Conservation (phyloP, 2,329 filamentous ascomycete species). For the Epichloe hybrida region DNA sequence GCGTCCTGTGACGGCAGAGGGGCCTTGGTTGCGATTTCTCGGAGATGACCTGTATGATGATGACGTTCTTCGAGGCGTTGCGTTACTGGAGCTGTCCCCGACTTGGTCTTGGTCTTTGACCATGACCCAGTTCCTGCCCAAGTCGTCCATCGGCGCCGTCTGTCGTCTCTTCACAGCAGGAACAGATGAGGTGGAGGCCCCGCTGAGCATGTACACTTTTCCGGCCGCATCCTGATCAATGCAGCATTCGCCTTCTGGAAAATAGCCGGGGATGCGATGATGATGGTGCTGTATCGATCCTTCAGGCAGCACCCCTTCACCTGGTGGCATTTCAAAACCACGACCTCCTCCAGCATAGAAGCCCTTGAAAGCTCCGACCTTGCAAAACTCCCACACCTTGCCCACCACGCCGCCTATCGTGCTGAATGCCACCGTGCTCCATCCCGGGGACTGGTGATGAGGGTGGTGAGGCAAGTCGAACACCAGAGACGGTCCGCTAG, state of each 20-base stretch:
- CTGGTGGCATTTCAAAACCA: conserved; percentile 45
- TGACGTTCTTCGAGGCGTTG: conserved; percentile 13
- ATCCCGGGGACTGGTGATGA: conserved; percentile 24
- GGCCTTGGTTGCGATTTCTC: conserved; percentile 19
- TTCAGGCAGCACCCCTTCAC: conserved; percentile 14
- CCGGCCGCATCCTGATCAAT: conserved; percentile 8
- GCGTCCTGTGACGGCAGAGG: conserved; percentile 22
- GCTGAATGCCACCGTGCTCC: conserved; percentile 45
- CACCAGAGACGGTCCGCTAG: conserved; percentile 18
- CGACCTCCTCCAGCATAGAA: conserved; percentile 77
- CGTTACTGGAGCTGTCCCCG: conserved; percentile 3
- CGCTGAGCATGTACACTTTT: conserved; percentile 17
- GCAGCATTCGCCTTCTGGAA: conserved; percentile 19
- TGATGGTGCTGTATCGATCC: conserved; percentile 7
- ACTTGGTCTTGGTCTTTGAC: conserved; percentile 35
- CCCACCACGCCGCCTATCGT: conserved; percentile 56
- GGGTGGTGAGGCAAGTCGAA: conserved; percentile 19
- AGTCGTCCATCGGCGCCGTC: conserved; percentile 38
- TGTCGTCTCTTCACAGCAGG: conserved; percentile 41
- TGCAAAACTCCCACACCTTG: conserved; percentile 79
- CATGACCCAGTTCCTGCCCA: conserved; percentile 59
- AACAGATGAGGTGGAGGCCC: conserved; percentile 28
- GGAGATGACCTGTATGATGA: conserved; percentile 12
- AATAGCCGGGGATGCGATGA: conserved; percentile 15
- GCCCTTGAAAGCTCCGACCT: conserved; percentile 57